These are phyloP conservation scores for Cerioporus squamosus DNA, from an alignment of 1,284 basidiomycete genomes.

Conservation along the genomic window DNA sequence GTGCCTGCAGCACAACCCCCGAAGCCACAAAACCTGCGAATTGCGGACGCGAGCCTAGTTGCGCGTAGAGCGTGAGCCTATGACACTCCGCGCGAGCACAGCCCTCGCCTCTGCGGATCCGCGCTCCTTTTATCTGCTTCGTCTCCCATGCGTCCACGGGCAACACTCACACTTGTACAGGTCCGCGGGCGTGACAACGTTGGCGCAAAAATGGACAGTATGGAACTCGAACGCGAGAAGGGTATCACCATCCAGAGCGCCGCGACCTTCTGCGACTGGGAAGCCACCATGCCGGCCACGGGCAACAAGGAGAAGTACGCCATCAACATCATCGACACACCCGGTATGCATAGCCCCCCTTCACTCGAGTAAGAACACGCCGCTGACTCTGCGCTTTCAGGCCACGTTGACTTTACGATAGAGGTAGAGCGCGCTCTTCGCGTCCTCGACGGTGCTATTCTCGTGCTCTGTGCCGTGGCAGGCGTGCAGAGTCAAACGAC, in stretches of 20 bases:
- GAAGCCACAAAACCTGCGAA: too few relatives aligned
- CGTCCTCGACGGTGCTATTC: conserved; percentile 95
- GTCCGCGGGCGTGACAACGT: conserved; percentile 93
- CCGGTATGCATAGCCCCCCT: conserved; percentile 71
- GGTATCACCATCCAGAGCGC: conserved; percentile 99
- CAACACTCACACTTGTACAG: conserved; percentile 40
- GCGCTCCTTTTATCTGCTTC: too few relatives aligned
- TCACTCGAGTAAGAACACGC: too few relatives aligned
- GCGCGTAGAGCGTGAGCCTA: too few relatives aligned
- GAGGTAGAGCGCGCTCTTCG: conserved; percentile 97
- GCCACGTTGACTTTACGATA: conserved; percentile 99
- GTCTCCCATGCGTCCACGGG: too few relatives aligned
- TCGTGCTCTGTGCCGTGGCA: conserved; percentile 96
- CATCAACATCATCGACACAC: conserved; percentile 99
- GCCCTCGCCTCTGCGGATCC: too few relatives aligned
- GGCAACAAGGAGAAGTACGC: conserved; percentile 83
- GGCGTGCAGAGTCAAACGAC: conserved; percentile 99
- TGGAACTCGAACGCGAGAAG: conserved; percentile 99
- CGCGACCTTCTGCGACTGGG: conserved; percentile 98
- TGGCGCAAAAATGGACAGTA: conserved; percentile 99
- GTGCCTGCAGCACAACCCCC: too few relatives aligned
- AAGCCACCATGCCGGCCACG: conserved; percentile 67
- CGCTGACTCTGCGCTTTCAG: conserved; percentile 42
- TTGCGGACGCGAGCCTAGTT: too few relatives aligned
- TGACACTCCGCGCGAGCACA: too few relatives aligned